Evolutionary conservation across 768 basidiomycete species (phyloP).

Genomic region (Daedaleopsis nitida): DNA sequence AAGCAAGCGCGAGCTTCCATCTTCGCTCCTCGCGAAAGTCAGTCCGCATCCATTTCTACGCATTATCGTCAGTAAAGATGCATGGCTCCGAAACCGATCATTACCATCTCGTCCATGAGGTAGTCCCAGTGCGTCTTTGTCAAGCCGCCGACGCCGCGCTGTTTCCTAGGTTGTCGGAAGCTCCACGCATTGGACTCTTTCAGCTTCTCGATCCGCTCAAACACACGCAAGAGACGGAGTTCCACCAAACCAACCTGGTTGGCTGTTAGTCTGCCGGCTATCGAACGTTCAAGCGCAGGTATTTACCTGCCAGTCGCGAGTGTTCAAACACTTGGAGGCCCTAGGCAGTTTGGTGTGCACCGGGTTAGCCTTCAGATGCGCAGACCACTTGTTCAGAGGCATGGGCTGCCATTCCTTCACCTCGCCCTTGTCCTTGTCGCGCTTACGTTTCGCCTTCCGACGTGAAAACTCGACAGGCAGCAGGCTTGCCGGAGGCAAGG

Average conservation of each 20-base stretch:
- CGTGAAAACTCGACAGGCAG: slow-evolving; percentile 59
- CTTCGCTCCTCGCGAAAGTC: slow-evolving; percentile 94
- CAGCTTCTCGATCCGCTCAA: slow-evolving; percentile 83
- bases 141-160: slow-evolving; percentile 72
- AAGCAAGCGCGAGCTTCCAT: slow-evolving; percentile 89
- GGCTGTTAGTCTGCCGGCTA: not conserved
- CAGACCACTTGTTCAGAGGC: slow-evolving; percentile 54
- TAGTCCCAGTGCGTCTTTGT: slow-evolving; percentile 94
- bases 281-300: not conserved
- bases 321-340: slow-evolving; percentile 76
- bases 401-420: slow-evolving; percentile 66
- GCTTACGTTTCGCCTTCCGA: slow-evolving; percentile 54
- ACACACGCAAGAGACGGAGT: slow-evolving; percentile 71
- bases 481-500: slow-evolving; percentile 54
- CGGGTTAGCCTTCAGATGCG: slow-evolving; percentile 75
- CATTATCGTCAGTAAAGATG: not conserved
- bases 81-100: slow-evolving; percentile 15
- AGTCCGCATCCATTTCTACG: slow-evolving; percentile 92
- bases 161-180: slow-evolving; percentile 94
- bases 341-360: slow-evolving; percentile 68
- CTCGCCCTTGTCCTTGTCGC: slow-evolving; percentile 54
- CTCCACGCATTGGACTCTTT: slow-evolving; percentile 86
- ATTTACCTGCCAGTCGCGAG: slow-evolving; percentile 82
- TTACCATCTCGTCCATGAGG: slow-evolving; percentile 94
- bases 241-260: slow-evolving; percentile 77